Evolutionary conservation across 2,329 filamentous ascomycete genomes (phyloP).

Genomic region (Penicillium sp.): DNA sequence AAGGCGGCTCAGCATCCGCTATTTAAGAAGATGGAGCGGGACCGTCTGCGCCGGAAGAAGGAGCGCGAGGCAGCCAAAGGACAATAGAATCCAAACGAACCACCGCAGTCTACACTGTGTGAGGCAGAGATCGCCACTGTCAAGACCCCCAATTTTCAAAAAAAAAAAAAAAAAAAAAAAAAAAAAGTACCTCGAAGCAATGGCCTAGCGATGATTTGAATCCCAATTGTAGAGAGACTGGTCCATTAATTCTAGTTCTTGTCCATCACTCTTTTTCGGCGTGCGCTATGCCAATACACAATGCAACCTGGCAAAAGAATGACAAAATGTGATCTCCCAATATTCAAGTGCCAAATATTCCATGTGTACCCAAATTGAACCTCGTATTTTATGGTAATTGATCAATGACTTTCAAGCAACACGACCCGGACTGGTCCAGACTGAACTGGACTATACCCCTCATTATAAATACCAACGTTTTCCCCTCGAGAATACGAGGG

Average conservation of each 20-base stretch:
- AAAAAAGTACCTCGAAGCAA: neutral
- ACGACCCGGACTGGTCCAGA: neutral
- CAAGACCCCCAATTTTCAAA: neutral
- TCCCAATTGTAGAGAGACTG: neutral
- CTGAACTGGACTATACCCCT: constrained; percentile 9
- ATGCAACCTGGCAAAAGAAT: neutral
- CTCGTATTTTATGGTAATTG: neutral
- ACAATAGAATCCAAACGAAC: neutral
- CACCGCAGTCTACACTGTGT: neutral
- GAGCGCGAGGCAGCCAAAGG: constrained; percentile 40
- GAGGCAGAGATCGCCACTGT: neutral
- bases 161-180: neutral
- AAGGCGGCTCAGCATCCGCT: constrained; percentile 62
- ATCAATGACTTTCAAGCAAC: neutral
- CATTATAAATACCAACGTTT: neutral
- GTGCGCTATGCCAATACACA: neutral
- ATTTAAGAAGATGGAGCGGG: constrained; percentile 68
- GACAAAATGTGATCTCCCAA: neutral
- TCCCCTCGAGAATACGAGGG: neutral
- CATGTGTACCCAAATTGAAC: neutral
- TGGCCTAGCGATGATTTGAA: neutral
- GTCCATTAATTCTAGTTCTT: neutral
- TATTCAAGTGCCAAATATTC: neutral
- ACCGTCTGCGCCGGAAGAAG: constrained; percentile 61
- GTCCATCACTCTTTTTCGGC: neutral